Evolutionary conservation across 2,329 filamentous ascomycete species (phyloP).

Genomic region (Fusarium anthophilum): DNA sequence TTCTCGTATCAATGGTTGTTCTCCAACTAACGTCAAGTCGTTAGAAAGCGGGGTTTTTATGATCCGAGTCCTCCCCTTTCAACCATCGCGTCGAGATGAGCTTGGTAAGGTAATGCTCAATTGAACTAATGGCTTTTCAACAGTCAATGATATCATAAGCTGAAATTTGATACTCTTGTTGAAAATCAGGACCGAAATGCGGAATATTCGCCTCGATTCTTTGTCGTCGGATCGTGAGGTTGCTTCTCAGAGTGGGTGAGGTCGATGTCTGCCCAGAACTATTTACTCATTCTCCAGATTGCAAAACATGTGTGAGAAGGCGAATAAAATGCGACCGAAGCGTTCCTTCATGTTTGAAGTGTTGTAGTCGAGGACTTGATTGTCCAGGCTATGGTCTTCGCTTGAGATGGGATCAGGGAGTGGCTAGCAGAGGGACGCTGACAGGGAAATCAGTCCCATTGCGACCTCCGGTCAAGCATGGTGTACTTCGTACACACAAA

Average conservation of each 20-base stretch:
- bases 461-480: neutral
- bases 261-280: no score
- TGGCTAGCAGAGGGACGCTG: neutral
- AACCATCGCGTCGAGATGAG: neutral
- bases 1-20: neutral
- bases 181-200: neutral
- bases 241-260: neutral
- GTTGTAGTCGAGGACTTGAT: neutral
- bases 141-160: no score
- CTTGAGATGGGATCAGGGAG: conserved; percentile 4
- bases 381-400: neutral
- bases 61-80: neutral
- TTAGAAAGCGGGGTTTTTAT: conserved; percentile 1
- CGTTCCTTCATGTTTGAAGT: neutral
- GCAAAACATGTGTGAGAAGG: neutral
- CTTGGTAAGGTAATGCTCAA: neutral
- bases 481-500: neutral
- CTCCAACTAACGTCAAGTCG: neutral
- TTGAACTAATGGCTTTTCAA: neutral
- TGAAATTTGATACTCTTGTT: neutral
- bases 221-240: neutral
- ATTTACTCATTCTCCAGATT: neutral
- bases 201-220: neutral
- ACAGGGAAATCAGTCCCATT: neutral
- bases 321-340: conserved; percentile 1